Evolutionary conservation across 129 eudicot species (phyloP).

Genomic region (Flaveria brownii): DNA sequence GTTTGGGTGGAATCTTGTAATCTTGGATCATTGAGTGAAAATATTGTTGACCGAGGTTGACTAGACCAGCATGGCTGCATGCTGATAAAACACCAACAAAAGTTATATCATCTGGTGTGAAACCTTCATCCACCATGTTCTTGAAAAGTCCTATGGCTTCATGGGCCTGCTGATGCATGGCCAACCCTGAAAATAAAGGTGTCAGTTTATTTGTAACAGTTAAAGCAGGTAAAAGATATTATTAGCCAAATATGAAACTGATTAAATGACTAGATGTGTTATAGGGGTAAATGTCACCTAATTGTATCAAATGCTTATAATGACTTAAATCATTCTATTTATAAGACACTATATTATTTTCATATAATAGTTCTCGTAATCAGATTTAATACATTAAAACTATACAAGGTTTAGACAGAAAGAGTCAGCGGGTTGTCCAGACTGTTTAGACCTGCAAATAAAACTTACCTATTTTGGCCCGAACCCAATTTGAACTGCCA

Average conservation of each 20-base stretch:
- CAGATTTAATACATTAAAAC: neutral
- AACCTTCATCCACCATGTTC: slow-evolving; percentile 45
- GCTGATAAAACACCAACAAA: slow-evolving; percentile 49
- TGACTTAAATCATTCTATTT: neutral
- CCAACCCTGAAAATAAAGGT: slow-evolving; percentile 33
- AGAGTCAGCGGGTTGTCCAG: too few species aligned
- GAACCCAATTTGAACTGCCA: too few species aligned
- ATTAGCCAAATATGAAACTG: neutral
- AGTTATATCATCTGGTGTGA: slow-evolving; percentile 47
- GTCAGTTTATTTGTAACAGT: neutral
- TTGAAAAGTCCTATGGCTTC: slow-evolving; percentile 45
- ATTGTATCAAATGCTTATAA: neutral
- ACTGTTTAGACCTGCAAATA: too few species aligned
- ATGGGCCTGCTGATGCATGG: slow-evolving; percentile 45
- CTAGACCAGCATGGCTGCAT: slow-evolving; percentile 59
- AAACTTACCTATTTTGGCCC: too few species aligned
- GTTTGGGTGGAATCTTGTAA: slow-evolving; percentile 30
- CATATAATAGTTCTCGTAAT: neutral
- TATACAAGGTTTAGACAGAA: too few species aligned
- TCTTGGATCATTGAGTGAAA: slow-evolving; percentile 37
- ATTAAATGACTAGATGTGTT: neutral
- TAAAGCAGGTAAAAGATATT: neutral
- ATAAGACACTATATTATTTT: neutral
- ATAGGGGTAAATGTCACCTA: neutral
- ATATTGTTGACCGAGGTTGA: slow-evolving; percentile 41